Conservation (phyloP, 83 land plant genomes). For the Diphasiastrum complanatum region DNA sequence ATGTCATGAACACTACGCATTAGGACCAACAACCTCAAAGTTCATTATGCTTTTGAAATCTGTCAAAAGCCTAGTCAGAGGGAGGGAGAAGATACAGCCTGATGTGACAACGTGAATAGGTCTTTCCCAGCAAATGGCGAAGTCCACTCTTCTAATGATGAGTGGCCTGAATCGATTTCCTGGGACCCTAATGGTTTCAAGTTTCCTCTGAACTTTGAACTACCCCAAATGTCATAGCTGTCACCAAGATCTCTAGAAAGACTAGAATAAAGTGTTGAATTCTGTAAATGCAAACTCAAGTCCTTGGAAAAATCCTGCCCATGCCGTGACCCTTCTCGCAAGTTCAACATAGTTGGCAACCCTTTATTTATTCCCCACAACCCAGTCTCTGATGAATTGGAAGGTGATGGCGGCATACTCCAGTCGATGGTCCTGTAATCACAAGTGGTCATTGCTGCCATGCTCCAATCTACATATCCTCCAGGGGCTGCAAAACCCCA, state of each 20-base stretch:
- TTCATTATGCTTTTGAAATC: too few relatives aligned
- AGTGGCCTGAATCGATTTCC: slow-evolving; percentile 30
- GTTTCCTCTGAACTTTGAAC: slow-evolving; percentile 10
- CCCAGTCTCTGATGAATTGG: slow-evolving; percentile 14
- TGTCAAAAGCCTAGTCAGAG: too few relatives aligned
- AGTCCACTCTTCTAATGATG: slow-evolving; percentile 55
- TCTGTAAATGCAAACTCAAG: too few relatives aligned
- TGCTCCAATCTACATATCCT: slow-evolving; percentile 56
- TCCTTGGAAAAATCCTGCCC: background rate
- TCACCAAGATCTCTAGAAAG: slow-evolving; percentile 2
- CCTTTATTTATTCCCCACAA: slow-evolving; percentile 26
- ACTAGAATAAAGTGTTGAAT: too few relatives aligned
- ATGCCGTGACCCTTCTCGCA: background rate
- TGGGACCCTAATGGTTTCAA: slow-evolving; percentile 23
- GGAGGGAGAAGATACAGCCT: slow-evolving; percentile 53
- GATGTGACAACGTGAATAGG: slow-evolving; percentile 46
- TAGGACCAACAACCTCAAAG: too few relatives aligned
- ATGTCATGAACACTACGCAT: too few relatives aligned
- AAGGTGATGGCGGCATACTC: slow-evolving; percentile 44
- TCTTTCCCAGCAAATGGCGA: slow-evolving; percentile 75
- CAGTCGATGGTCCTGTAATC: slow-evolving; percentile 76
- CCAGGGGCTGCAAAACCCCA: slow-evolving; percentile 35
- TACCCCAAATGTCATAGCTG: slow-evolving; percentile 12
- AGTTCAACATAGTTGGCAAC: slow-evolving; percentile 4
- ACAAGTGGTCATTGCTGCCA: slow-evolving; percentile 33